Base-by-base conservation (phyloP, 139 green algal species). In the Picocystis salinarum region DNA sequence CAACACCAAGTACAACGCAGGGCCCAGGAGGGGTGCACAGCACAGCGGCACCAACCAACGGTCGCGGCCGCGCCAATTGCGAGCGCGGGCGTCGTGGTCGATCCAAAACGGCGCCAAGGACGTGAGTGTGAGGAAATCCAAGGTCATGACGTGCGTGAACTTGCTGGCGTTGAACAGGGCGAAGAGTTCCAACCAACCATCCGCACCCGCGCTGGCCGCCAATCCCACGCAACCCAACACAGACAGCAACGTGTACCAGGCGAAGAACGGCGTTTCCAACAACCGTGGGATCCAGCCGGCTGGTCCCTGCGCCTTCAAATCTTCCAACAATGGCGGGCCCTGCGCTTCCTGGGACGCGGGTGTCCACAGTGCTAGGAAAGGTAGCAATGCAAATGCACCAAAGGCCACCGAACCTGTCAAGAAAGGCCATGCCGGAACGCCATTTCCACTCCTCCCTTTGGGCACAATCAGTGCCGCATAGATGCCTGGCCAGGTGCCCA, bases 361-460 rank as follows among this genome's bases (percentile, higher is more conserved):
- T 36, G 56, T n/a, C 53, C 71, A 74, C 25, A 81, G 53, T 9
- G 69, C 69, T 46, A 88, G 73, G 71, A 79, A 93, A 10, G 81
- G 81, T 18, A 83, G 58, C 45, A 93, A 55, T 5, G 64, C 76
- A 50, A 90, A 85, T 3, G 64, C 64, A 7, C 81, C 80, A 5
- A 82, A 27, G 10, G 20, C 58, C 44, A 83, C 80, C 11, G 69
- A 80, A 0, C 49, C n/a, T 0, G 41, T 42, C 6, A 86, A 50
- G 56, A 92, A 93, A 2, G 80, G 80, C 78, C 74, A 91, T 3
- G 66, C 71, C 15, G 77, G 77, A 13, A 86, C 49, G 53, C 77
- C 76, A 52, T 85, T 87, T 23, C 40, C 52, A 26, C 51, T 76
- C 11, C 64, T 59, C 17, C 53, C 77, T 1, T 46, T 61, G 9